Evolutionary conservation across 2,329 filamentous ascomycete species (phyloP).

Genomic region (Raffaelea ambrosiae): DNA sequence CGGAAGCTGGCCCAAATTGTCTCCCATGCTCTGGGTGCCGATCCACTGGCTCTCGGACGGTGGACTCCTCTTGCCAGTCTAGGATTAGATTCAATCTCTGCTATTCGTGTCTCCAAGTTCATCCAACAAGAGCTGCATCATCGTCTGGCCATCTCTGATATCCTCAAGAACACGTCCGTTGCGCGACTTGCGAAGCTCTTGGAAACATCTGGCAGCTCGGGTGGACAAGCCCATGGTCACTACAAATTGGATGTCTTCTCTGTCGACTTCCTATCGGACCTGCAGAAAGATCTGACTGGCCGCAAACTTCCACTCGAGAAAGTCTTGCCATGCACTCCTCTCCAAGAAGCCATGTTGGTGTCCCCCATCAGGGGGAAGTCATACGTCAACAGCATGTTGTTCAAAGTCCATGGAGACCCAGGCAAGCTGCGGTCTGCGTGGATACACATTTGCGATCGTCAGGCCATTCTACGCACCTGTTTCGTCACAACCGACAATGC

Average conservation of each 20-base stretch:
- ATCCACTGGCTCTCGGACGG: constrained; percentile 39
- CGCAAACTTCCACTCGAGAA: constrained; percentile 29
- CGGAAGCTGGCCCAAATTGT: constrained; percentile 45
- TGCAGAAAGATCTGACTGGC: constrained; percentile 6
- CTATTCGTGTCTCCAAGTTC: constrained; percentile 57
- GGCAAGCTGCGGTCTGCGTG: constrained; percentile 50
- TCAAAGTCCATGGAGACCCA: constrained; percentile 47
- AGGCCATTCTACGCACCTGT: constrained; percentile 69
- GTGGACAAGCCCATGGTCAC: neutral
- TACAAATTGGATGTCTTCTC: constrained; percentile 19
- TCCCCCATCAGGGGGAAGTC: constrained; percentile 35
- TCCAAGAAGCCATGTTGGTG: constrained; percentile 83
- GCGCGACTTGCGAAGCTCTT: constrained; percentile 41
- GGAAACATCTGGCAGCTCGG: constrained; percentile 8
- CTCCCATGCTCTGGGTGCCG: constrained; percentile 36
- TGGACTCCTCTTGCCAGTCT: constrained; percentile 69
- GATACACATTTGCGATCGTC: constrained; percentile 52
- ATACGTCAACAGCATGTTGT: constrained; percentile 66
- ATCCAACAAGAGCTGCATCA: constrained; percentile 38
- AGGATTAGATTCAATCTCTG: constrained; percentile 76
- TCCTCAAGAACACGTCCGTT: constrained; percentile 63
- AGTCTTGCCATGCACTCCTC: constrained; percentile 72
- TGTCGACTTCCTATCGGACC: constrained; percentile 11
- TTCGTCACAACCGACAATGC: constrained; percentile 59
- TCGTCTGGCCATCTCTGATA: constrained; percentile 55